Evolutionary conservation across 306 rosid species (phyloP).

Genomic region (Medicago ruthenica): DNA sequence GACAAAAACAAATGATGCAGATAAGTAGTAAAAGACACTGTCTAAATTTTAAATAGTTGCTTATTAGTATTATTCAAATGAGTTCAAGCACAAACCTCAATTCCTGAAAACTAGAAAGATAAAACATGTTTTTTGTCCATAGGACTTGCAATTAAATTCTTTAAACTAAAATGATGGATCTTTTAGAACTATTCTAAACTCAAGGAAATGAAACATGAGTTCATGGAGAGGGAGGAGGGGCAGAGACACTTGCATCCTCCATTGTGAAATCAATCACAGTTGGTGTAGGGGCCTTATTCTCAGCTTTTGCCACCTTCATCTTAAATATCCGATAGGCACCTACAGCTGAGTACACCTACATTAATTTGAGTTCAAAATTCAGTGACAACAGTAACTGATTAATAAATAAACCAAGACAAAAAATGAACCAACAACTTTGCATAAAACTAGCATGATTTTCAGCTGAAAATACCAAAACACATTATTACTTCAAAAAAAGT

Average conservation of each 20-base stretch:
- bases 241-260: conserved; percentile 7
- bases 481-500: neutral
- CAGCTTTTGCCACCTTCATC: neutral
- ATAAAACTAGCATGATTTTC: neutral
- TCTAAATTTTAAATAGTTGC: conserved; percentile 24
- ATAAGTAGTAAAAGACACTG: neutral
- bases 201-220: neutral
- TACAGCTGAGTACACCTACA: conserved; percentile 43
- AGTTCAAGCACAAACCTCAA: conserved; percentile 14
- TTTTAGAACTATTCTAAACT: conserved; percentile 40
- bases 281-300: conserved; percentile 22
- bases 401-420: no score
- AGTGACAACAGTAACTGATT: neutral
- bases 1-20: conserved; percentile 30
- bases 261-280: conserved; percentile 36
- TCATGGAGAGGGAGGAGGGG: conserved; percentile 50
- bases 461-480: neutral
- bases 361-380: neutral
- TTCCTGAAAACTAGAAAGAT: conserved; percentile 10
- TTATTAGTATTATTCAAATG: conserved; percentile 8
- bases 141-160: neutral
- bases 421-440: neutral
- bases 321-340: conserved; percentile 47
- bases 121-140: neutral
- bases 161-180: neutral